Percentiles rank a stretch among this genome's conserved stretches.
phyloP scores from a whole-genome alignment of 345 rosid genomes.

The Mercurialis annua region DNA sequence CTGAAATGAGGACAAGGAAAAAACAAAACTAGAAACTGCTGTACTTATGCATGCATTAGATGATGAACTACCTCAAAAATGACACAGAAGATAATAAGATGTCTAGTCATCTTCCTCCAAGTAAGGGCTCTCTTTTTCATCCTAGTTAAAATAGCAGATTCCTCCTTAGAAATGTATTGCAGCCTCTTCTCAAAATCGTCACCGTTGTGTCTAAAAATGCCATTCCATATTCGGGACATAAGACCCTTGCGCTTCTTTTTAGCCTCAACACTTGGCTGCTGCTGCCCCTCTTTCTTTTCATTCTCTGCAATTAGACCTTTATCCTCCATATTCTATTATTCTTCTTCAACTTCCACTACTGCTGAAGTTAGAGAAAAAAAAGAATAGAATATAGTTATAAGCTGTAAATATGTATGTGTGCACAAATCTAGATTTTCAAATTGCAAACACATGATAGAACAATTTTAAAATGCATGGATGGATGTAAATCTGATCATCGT shows the following conservation, averaged over 20 bases:
- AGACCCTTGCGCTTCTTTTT: conserved; percentile 56
- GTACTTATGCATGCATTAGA: background rate
- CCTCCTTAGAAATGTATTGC: conserved; percentile 77
- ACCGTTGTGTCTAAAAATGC: conserved; percentile 49
- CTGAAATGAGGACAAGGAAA: background rate
- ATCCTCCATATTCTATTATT: conserved; percentile 3
- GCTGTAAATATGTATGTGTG: background rate
- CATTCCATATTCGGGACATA: conserved; percentile 69
- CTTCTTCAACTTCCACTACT: background rate
- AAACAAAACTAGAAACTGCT: background rate
- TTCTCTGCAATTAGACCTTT: background rate
- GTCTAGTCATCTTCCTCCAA: conserved; percentile 57
- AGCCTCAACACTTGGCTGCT: background rate
- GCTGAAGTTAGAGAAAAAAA: background rate
- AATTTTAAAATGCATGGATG: no score
- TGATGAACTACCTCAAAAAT: conserved; percentile 57
- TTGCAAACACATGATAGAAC: no score
- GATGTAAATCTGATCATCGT: no score
- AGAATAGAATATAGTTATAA: background rate
- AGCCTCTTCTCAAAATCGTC: conserved; percentile 94
- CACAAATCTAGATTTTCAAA: background rate
- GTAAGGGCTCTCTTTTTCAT: conserved; percentile 59
- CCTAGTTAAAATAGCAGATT: conserved; percentile 62
- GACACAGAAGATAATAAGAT: conserved; percentile 60
- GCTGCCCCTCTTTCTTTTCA: background rate